Conservation (phyloP, 257 asterid species). For the Nicotiana tabacum region DNA sequence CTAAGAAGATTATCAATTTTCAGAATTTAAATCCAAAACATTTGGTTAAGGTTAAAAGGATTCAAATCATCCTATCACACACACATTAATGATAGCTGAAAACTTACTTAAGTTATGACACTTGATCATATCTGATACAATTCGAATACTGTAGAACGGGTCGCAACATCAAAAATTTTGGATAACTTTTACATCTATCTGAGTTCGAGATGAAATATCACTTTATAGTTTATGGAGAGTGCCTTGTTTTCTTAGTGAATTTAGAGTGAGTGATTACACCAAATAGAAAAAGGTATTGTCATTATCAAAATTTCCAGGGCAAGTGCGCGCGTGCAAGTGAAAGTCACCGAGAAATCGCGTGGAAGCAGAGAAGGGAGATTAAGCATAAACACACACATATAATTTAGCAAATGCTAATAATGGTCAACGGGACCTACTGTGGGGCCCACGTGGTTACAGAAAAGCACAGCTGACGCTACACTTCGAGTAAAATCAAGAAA, state of each 20-base stretch:
- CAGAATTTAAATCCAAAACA: too few species aligned
- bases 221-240: too few species aligned
- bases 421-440: slow-evolving; percentile 5
- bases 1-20: too few species aligned
- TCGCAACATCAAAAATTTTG: not conserved
- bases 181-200: too few species aligned
- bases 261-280: not conserved
- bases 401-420: not conserved
- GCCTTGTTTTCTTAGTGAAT: too few species aligned
- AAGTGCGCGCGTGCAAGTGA: not conserved
- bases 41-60: too few species aligned
- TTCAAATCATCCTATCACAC: too few species aligned
- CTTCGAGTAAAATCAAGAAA: slow-evolving; percentile 1
- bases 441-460: not conserved
- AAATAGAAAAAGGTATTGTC: not conserved
- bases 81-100: not conserved
- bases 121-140: too few species aligned
- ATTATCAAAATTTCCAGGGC: not conserved
- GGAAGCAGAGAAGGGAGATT: not conserved
- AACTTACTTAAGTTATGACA: not conserved
- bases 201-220: too few species aligned
- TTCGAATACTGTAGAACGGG: not conserved
- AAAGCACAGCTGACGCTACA: slow-evolving; percentile 5
- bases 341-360: not conserved
- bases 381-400: not conserved